Evolutionary conservation across 2,329 filamentous ascomycete genomes (phyloP).

Genomic region (Dothideomycetes sp.): DNA sequence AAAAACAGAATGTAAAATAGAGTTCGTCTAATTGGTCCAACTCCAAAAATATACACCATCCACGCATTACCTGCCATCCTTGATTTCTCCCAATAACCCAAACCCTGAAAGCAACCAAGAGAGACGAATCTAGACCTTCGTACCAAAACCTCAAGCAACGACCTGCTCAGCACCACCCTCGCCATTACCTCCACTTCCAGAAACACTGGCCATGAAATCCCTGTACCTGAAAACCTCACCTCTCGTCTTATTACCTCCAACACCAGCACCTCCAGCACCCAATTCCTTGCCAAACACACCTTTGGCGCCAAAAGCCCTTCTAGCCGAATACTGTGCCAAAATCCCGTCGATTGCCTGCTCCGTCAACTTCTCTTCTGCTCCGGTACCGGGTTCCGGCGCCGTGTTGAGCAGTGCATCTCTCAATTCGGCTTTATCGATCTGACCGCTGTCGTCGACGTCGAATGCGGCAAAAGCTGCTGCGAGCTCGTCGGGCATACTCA

Average conservation of each 20-base stretch:
- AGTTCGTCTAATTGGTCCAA: too few relatives aligned
- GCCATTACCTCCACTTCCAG: constrained; percentile 27
- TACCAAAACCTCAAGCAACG: not conserved
- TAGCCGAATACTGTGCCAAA: constrained; percentile 75
- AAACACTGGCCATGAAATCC: constrained; percentile 64
- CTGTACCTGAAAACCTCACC: constrained; percentile 90
- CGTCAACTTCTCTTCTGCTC: constrained; percentile 50
- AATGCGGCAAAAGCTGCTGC: constrained; percentile 88
- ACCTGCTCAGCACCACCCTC: constrained; percentile 9
- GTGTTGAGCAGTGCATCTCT: constrained; percentile 76
- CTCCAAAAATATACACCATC: too few relatives aligned
- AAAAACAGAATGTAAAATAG: too few relatives aligned
- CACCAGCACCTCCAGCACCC: constrained; percentile 1
- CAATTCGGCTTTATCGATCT: constrained; percentile 75
- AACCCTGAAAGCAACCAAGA: too few relatives aligned
- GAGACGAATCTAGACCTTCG: not conserved
- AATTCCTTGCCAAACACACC: constrained; percentile 39
- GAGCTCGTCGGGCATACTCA: constrained; percentile 73
- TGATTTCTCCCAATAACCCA: too few relatives aligned
- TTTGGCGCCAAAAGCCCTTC: constrained; percentile 67
- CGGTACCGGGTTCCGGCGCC: constrained; percentile 65
- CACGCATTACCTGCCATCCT: too few relatives aligned
- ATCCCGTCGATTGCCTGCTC: constrained; percentile 75
- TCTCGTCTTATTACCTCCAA: constrained; percentile 40
- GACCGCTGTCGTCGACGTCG: constrained; percentile 89